phyloP scores from a whole-genome alignment of 2,329 filamentous ascomycete species.

The Talaromyces piceae region DNA sequence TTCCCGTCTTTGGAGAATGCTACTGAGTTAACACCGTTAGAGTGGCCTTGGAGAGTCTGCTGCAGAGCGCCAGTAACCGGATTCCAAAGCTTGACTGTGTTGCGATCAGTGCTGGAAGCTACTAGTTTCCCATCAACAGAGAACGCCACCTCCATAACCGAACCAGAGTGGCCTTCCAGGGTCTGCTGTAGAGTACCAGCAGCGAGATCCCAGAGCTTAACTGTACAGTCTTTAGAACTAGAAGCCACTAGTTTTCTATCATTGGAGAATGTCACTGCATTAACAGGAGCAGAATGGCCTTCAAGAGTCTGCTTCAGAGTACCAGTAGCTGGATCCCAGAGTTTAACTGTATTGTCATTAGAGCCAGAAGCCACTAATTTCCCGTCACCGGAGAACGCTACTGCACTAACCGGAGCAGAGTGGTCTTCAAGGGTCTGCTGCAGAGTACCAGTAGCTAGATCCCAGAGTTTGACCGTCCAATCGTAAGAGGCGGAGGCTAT shows the following conservation, averaged over 20 bases:
- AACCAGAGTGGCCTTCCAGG: too few species aligned
- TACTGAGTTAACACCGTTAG: neutral
- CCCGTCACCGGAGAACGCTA: too few species aligned
- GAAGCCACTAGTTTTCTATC: slow-evolving; percentile 3
- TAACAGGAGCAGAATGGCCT: neutral
- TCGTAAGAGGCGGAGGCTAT: too few species aligned
- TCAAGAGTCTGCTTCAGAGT: neutral
- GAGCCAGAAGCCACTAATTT: too few species aligned
- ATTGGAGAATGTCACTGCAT: neutral
- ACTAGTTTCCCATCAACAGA: neutral
- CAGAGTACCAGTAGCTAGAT: too few species aligned
- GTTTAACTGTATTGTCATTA: too few species aligned
- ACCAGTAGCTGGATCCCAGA: too few species aligned
- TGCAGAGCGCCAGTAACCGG: too few species aligned
- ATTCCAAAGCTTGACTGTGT: neutral
- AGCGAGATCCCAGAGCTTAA: neutral
- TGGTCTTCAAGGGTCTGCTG: too few species aligned
- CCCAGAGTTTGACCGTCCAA: too few species aligned
- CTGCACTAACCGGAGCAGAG: too few species aligned
- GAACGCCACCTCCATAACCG: neutral
- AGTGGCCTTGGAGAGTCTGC: neutral
- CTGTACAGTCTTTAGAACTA: neutral
- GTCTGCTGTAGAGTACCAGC: neutral
- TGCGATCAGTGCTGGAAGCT: neutral
- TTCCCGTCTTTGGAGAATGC: slow-evolving; percentile 1